phyloP scores from a whole-genome alignment of 2,329 filamentous ascomycete genomes.

The Diaporthe sp. region DNA sequence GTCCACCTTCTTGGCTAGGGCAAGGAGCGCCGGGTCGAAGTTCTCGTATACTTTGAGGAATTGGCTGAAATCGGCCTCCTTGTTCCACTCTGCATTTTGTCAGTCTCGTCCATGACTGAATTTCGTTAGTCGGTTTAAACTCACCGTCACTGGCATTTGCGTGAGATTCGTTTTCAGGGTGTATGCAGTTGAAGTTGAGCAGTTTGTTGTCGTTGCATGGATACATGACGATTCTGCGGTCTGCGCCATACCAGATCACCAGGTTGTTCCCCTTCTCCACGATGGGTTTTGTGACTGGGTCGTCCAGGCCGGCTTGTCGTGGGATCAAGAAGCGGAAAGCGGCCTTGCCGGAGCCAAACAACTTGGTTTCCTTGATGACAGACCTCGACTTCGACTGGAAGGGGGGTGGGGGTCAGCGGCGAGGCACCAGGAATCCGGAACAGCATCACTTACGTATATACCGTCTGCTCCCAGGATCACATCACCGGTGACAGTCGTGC shows the following conservation, averaged over 20 bases:
- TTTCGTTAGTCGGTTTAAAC: slow-evolving; percentile 37
- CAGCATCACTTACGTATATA: slow-evolving; percentile 52
- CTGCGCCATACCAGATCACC: slow-evolving; percentile 57
- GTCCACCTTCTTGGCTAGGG: slow-evolving; percentile 60
- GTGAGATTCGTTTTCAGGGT: slow-evolving; percentile 60
- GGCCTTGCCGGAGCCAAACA: slow-evolving; percentile 65
- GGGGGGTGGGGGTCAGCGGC: neutral
- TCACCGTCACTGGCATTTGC: slow-evolving; percentile 50
- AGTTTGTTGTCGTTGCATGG: slow-evolving; percentile 59
- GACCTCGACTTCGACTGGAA: slow-evolving; percentile 48
- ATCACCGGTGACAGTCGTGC: slow-evolving; percentile 59
- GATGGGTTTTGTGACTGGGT: slow-evolving; percentile 53
- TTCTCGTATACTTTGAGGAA: slow-evolving; percentile 57
- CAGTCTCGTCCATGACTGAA: slow-evolving; percentile 16
- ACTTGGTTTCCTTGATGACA: slow-evolving; percentile 46
- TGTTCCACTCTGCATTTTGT: slow-evolving; percentile 55
- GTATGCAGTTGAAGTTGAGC: slow-evolving; percentile 66
- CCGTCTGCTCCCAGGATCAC: slow-evolving; percentile 69
- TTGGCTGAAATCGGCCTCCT: slow-evolving; percentile 52
- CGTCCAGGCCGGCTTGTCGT: slow-evolving; percentile 49
- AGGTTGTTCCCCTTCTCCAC: slow-evolving; percentile 50
- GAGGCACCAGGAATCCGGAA: no score
- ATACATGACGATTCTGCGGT: slow-evolving; percentile 63
- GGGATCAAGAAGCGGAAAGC: slow-evolving; percentile 70
- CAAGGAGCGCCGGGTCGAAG: slow-evolving; percentile 58